Evolutionary conservation across 352 stramenopile species (phyloP).

Genomic region (Phytophthora tentaculata): DNA sequence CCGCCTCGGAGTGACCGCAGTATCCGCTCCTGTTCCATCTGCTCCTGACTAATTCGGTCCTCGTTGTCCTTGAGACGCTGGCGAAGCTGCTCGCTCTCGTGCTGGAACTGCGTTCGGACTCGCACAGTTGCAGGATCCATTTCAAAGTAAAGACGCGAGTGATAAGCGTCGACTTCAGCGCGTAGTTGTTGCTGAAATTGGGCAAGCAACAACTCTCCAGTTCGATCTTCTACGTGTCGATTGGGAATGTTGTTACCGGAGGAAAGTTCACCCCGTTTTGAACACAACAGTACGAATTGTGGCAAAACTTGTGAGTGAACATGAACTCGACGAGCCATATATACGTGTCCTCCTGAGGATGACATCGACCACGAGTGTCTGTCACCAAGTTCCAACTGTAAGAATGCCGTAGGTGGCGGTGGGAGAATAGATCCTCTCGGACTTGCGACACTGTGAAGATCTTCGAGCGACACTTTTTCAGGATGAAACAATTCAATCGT

Average conservation of each 20-base stretch:
- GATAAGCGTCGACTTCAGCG: constrained; percentile 41
- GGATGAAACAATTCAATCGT: constrained; percentile 43
- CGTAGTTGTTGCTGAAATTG: constrained; percentile 37
- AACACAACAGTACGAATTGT: constrained; percentile 49
- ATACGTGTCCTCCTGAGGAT: constrained; percentile 33
- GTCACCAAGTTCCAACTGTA: constrained; percentile 40
- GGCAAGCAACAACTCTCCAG: constrained; percentile 18
- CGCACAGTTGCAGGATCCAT: constrained; percentile 43
- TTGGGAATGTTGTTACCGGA: not conserved
- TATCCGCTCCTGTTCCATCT: constrained; percentile 41
- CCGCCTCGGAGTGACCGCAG: constrained; percentile 27
- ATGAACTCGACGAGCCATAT: constrained; percentile 35
- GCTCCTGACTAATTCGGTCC: constrained; percentile 39
- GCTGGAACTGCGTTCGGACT: constrained; percentile 28
- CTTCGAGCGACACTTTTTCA: constrained; percentile 32
- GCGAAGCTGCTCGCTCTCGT: constrained; percentile 32
- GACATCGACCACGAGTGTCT: constrained; percentile 17
- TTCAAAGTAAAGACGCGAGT: constrained; percentile 41
- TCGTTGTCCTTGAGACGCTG: constrained; percentile 32
- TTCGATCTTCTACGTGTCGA: not conserved
- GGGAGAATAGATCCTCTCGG: constrained; percentile 32
- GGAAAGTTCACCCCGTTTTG: constrained; percentile 13
- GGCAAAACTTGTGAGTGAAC: constrained; percentile 36
- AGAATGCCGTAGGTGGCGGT: constrained; percentile 40
- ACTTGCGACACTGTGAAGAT: constrained; percentile 26